phyloP scores from a whole-genome alignment of 768 basidiomycete species.

The Amanita jacksonii region DNA sequence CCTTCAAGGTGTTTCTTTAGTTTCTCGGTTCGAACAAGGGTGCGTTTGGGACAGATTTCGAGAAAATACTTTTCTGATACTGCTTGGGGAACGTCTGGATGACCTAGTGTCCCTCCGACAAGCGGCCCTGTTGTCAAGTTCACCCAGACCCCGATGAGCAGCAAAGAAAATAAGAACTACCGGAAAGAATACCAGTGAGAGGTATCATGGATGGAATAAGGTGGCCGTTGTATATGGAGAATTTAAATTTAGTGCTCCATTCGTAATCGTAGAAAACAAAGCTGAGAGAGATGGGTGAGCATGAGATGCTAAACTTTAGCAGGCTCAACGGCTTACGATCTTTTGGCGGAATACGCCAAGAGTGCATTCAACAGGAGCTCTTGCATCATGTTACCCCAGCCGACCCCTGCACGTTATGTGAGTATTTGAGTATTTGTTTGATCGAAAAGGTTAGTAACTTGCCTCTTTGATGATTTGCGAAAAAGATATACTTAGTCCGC shows the following conservation, averaged over 20 bases:
- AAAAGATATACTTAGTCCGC: slow-evolving; percentile 42
- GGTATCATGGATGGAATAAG: slow-evolving; percentile 45
- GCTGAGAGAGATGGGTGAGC: slow-evolving; percentile 16
- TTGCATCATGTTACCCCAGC: slow-evolving; percentile 57
- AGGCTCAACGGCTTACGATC: slow-evolving; percentile 36
- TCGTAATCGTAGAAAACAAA: slow-evolving; percentile 54
- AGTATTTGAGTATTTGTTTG: neutral
- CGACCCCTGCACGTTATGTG: slow-evolving; percentile 26
- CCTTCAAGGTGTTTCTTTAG: slow-evolving; percentile 14
- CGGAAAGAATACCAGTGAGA: slow-evolving; percentile 41
- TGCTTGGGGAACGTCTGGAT: slow-evolving; percentile 29
- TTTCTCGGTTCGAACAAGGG: slow-evolving; percentile 18
- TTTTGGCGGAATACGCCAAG: slow-evolving; percentile 34
- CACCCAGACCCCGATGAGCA: neutral
- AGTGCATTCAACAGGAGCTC: slow-evolving; percentile 45
- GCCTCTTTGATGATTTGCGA: slow-evolving; percentile 24
- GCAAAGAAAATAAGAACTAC: slow-evolving; percentile 18
- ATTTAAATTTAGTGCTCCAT: slow-evolving; percentile 36
- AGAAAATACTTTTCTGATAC: slow-evolving; percentile 38
- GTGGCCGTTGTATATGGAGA: slow-evolving; percentile 38
- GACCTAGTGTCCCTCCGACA: slow-evolving; percentile 4
- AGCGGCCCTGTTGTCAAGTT: slow-evolving; percentile 15
- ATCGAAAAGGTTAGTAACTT: too few relatives aligned
- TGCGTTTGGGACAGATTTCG: slow-evolving; percentile 34
- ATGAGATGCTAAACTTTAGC: neutral